Base-by-base conservation (phyloP, 2,329 filamentous ascomycete genomes). In the Elsinoe perseae region DNA sequence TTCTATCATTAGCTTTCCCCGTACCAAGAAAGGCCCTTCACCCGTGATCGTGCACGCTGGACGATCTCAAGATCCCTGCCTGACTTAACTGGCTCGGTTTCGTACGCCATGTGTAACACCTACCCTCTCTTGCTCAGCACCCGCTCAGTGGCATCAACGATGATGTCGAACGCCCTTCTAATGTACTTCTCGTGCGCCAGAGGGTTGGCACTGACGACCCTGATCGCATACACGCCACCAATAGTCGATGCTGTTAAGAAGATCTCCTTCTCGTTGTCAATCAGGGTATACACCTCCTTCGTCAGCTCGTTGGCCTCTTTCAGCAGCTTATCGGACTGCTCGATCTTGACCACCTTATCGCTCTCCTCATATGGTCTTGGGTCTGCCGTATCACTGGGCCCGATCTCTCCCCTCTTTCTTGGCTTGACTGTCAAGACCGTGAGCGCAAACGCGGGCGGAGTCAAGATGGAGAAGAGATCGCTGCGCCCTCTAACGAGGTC, bases 161-260 rank as follows among this genome's bases (percentile, higher is more conserved):
- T 68, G 56, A 88, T 79, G 12, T 87, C 81, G 74, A 95, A 95
- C 0, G 90, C 83, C 59, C 77, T 77, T 59, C 82, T 75, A 3
- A 96, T 72, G 69, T 89, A 86, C 65, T 81, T 80, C 70, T 88
- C 84, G 68, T 92, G 84, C 0, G 85, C 82, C 38, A 81, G 75
- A 21, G 80, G 74, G 63, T 86, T 87, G 0, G 81, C 85, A 57
- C 87, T 89, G 20, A 92, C 85, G 34, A 96, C 82, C 0, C 92
- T 78, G 59, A 97, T 95, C 1, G 86, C 85, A 69, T 89, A 89
- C 18, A 83, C 76, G 1, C 83, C 86, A 7, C 81, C 82, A 10
- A 95, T 77, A 3, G 89, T 80, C 1, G 85, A 86, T 40, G 83
- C 85, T 0, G 90, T 96, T 21, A 96, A 73, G 70, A 89, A 96